A percentile compares a stretch with the other conserved stretches of the same genome.
Evolutionary conservation across 768 basidiomycete genomes (phyloP).

Genomic region (Russula olivacea): DNA sequence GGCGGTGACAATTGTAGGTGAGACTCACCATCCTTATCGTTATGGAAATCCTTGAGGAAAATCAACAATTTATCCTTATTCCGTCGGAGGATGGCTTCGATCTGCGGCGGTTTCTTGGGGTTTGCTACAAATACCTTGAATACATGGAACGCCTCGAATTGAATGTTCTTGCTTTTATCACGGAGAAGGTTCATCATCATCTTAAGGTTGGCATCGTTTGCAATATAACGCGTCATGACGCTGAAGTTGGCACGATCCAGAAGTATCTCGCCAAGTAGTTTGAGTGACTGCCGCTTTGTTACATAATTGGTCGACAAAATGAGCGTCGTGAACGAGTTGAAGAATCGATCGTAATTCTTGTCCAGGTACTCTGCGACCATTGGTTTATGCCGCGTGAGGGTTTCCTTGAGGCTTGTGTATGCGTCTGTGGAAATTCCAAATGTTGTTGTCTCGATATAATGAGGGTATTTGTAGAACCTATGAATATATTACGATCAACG

Average conservation of each 20-base stretch:
- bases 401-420: slow-evolving; percentile 96
- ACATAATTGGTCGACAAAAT: slow-evolving; percentile 95
- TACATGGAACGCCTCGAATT: slow-evolving; percentile 99
- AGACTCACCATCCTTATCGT: slow-evolving; percentile 89
- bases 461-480: slow-evolving; percentile 95
- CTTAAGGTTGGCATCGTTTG: slow-evolving; percentile 93
- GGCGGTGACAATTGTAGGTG: not conserved
- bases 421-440: slow-evolving; percentile 99
- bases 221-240: slow-evolving; percentile 97
- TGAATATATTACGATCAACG: not conserved
- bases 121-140: slow-evolving; percentile 99
- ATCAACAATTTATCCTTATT: slow-evolving; percentile 91
- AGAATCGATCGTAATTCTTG: slow-evolving; percentile 97
- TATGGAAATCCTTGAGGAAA: slow-evolving; percentile 93
- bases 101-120: slow-evolving; percentile 96
- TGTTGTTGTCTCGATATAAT: slow-evolving; percentile 95
- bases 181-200: slow-evolving; percentile 99
- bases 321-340: slow-evolving; percentile 88
- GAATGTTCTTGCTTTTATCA: slow-evolving; percentile 99
- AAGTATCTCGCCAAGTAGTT: slow-evolving; percentile 95
- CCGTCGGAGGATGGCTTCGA: slow-evolving; percentile 81
- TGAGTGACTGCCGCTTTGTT: slow-evolving; percentile 98
- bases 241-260: slow-evolving; percentile 97
- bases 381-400: slow-evolving; percentile 90
- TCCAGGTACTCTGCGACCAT: slow-evolving; percentile 98